These are phyloP conservation scores for Raphanus hybrid DNA, from an alignment of 441 rosid species.

Conservation along the genomic window DNA sequence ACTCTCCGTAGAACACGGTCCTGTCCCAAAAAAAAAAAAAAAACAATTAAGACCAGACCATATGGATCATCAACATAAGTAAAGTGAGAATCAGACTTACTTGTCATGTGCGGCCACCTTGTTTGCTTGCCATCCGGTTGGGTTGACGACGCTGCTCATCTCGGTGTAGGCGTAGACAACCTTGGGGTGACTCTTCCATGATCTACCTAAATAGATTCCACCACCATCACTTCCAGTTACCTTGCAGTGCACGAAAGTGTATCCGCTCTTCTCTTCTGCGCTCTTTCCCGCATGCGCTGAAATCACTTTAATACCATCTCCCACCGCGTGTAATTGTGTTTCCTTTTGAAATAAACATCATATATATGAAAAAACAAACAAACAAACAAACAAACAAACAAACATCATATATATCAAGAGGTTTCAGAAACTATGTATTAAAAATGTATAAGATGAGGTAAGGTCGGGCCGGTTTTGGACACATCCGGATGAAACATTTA, in stretches of 20 bases:
- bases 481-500: not conserved
- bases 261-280: constrained; percentile 9
- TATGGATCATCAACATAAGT: not conserved
- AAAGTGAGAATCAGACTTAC: not conserved
- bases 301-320: constrained; percentile 3
- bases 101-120: constrained; percentile 1
- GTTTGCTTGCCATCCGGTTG: constrained; percentile 7
- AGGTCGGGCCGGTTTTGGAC: not conserved
- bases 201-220: constrained; percentile 2
- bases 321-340: constrained; percentile 6
- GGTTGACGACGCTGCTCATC: not conserved
- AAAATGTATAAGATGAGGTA: not conserved
- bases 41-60: not conserved
- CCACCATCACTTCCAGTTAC: not conserved
- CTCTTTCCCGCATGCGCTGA: constrained; percentile 6
- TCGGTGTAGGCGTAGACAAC: constrained; percentile 14
- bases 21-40: not conserved
- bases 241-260: constrained; percentile 6
- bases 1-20: constrained; percentile 15
- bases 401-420: not conserved
- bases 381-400: too few species aligned
- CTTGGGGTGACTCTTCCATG: constrained; percentile 6
- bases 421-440: not conserved
- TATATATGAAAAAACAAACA: not conserved
- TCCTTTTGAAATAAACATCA: not conserved